These are phyloP conservation scores for Jamesozyma piceae DNA, from an alignment of 805 yeast species.

Conservation along the genomic window DNA sequence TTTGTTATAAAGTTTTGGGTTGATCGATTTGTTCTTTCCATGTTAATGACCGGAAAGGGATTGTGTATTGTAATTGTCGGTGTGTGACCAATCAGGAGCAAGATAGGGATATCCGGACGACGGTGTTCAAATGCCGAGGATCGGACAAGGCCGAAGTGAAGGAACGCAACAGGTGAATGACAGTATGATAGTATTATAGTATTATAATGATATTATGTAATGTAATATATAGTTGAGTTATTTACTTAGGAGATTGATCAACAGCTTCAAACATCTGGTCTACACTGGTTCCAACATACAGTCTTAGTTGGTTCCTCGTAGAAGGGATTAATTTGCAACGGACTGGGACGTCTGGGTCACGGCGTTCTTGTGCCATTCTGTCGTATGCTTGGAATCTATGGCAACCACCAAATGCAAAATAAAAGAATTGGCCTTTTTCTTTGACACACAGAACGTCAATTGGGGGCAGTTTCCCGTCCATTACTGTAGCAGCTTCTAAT, in stretches of 20 bases:
- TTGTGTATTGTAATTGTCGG: too few relatives aligned
- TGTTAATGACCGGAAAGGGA: too few relatives aligned
- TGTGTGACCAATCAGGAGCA: neutral
- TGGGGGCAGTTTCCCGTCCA: constrained; percentile 65
- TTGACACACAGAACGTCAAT: constrained; percentile 66
- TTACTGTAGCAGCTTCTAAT: constrained; percentile 29
- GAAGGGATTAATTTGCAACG: constrained; percentile 68
- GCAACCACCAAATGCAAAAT: constrained; percentile 86
- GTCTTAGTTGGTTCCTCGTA: constrained; percentile 53
- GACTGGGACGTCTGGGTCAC: constrained; percentile 36
- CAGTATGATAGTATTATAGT: too few relatives aligned
- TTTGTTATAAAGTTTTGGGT: too few relatives aligned
- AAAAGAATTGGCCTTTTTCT: constrained; percentile 50
- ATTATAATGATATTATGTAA: too few relatives aligned
- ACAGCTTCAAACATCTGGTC: constrained; percentile 7
- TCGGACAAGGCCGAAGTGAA: neutral
- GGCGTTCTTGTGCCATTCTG: constrained; percentile 33
- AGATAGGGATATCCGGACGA: neutral
- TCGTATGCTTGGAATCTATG: constrained; percentile 86
- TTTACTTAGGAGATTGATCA: too few relatives aligned
- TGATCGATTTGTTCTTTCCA: too few relatives aligned
- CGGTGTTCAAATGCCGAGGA: neutral
- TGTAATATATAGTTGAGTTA: too few relatives aligned
- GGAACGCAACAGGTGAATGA: too few relatives aligned
- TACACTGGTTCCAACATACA: constrained; percentile 56